Base-by-base conservation (phyloP, 2,329 filamentous ascomycete species). In the Cordyceps cicadae region DNA sequence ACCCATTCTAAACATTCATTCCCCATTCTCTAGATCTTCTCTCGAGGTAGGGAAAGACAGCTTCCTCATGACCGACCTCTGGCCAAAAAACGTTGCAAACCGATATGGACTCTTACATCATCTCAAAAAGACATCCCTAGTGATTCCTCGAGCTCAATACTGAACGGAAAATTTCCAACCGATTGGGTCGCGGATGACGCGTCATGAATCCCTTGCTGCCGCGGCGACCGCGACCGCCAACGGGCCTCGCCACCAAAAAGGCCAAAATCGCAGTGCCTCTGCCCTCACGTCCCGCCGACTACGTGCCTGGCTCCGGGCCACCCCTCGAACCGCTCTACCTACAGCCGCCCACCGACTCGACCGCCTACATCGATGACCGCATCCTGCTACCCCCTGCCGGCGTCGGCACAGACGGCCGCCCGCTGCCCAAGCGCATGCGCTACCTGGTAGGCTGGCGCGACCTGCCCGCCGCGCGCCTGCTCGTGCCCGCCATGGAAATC, bases 361-460 rank as follows among this genome's bases (percentile, higher is more conserved):
- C 78, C 9, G 83, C 80, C n/a, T 83, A 79, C 66, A 87, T 87
- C 48, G 68, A 81, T 63, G 78, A 81, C 53, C 79, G 81, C 64
- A 74, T 81, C 37, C 71, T 84, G 8, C 71, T 81, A 0, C 76
- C 79, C 45, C 73, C 68, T 53, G 69, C 65, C 1, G 66, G 68
- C 14, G 50, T 64, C 37, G 71, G 69, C 34, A 67, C 66, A 1
- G 70, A 77, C 56, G 74, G 76, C 9, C 69, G 67, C 21, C 70
- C 70, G 4, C 63, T 74, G 0, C 73, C 74, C 11, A 76, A 78
- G 51, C 72, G 79, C 8, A 74, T 84, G 63, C 77, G 77, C 54
- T 84, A 87, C 61, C 71, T 82, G 2, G 74, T 87, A 5, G 78
- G 79, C 7, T 85, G 82, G 77, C 75, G 71, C 26, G 81, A 85